These are phyloP conservation scores for Colletotrichum sp. DNA, from an alignment of 2,329 filamentous ascomycete species.

Conservation along the genomic window DNA sequence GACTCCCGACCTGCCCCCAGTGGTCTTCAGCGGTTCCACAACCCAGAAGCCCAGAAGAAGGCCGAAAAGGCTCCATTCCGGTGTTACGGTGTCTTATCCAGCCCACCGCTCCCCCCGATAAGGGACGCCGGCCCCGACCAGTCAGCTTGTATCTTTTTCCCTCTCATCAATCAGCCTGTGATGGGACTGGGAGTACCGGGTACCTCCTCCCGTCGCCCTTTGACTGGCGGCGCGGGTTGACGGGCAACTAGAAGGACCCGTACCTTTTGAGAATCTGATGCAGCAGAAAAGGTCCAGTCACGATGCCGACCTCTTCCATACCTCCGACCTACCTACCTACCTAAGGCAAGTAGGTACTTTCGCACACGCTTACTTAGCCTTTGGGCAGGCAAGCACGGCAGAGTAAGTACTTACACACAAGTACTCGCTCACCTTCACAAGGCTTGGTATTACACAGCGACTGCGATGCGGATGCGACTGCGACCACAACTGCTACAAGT, in stretches of 20 bases:
- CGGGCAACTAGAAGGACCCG: background rate
- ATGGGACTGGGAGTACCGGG: background rate
- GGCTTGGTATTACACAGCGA: background rate
- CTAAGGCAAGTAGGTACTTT: background rate
- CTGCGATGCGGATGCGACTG: background rate
- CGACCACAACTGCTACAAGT: background rate
- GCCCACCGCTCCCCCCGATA: slow-evolving; percentile 10
- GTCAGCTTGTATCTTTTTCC: slow-evolving; percentile 4
- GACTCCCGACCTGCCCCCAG: background rate
- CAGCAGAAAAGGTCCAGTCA: background rate
- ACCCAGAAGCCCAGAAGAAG: background rate
- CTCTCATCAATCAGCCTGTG: background rate
- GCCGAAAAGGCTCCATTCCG: background rate
- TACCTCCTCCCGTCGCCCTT: background rate
- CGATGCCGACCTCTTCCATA: background rate
- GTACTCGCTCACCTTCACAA: background rate
- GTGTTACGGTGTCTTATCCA: slow-evolving; percentile 10
- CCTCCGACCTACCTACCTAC: background rate
- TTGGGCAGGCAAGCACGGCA: background rate
- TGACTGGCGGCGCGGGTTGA: background rate
- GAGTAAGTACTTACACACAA: background rate
- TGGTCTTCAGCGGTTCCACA: background rate
- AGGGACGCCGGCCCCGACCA: slow-evolving; percentile 1
- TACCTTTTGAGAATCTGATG: background rate
- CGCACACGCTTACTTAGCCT: background rate